These are phyloP conservation scores for Ophiocordyceps camponoti-floridani DNA, from an alignment of 2,329 filamentous ascomycete species.

Conservation along the genomic window DNA sequence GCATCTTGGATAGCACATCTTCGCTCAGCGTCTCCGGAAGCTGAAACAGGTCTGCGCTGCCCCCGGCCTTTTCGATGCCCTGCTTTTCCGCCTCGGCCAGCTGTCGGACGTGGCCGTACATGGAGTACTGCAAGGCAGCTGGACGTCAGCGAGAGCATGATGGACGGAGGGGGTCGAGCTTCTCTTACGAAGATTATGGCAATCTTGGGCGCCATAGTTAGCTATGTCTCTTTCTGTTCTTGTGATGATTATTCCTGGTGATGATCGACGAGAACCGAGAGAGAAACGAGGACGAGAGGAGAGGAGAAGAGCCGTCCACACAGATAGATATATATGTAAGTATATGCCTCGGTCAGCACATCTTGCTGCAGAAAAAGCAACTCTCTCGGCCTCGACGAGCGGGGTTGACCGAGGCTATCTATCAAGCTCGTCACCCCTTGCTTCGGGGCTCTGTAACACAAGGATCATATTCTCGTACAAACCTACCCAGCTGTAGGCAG, in stretches of 20 bases:
- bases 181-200: slow-evolving; percentile 71
- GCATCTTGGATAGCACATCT: slow-evolving; percentile 78
- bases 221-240: not conserved
- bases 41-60: slow-evolving; percentile 68
- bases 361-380: no score
- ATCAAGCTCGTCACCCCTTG: no score
- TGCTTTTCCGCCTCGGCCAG: slow-evolving; percentile 80
- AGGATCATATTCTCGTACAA: no score
- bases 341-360: not conserved
- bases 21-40: slow-evolving; percentile 71
- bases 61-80: slow-evolving; percentile 78
- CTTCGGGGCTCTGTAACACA: no score
- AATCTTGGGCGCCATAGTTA: slow-evolving; percentile 68
- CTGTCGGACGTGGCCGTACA: slow-evolving; percentile 78
- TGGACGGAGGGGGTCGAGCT: not conserved
- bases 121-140: slow-evolving; percentile 49
- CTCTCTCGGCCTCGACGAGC: no score
- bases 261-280: not conserved
- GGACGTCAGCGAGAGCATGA: not conserved
- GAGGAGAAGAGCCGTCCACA: not conserved
- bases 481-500: no score
- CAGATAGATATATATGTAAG: no score
- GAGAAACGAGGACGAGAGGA: not conserved
- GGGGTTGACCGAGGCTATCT: no score
- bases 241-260: not conserved